These are phyloP conservation scores for Penicillium chermesinum DNA, from an alignment of 495 filamentous ascomycete genomes.

Conservation along the genomic window DNA sequence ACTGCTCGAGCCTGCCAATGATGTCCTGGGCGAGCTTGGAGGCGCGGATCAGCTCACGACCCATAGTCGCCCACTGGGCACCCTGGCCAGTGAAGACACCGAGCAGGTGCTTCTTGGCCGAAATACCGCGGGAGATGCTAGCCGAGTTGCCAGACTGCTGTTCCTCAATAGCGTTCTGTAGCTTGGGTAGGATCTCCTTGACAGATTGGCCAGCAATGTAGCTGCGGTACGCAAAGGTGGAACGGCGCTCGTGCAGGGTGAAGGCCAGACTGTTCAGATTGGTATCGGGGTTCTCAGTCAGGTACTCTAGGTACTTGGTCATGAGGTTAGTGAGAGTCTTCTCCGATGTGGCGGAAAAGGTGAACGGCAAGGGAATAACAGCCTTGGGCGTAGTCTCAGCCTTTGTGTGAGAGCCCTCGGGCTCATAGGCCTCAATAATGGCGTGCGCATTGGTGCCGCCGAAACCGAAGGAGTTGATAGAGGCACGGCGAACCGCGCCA, in stretches of 20 bases:
- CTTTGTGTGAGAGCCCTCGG: background rate
- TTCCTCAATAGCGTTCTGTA: background rate
- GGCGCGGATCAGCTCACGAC: background rate
- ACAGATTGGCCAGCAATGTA: background rate
- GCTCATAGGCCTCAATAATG: slow-evolving; percentile 44
- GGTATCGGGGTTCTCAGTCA: background rate
- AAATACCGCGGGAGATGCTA: background rate
- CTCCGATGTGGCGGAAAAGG: too few relatives aligned
- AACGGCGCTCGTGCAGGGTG: slow-evolving; percentile 3
- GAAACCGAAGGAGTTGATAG: slow-evolving; percentile 61
- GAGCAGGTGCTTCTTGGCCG: background rate
- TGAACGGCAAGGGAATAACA: too few relatives aligned
- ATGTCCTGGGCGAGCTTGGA: background rate
- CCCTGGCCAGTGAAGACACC: slow-evolving; percentile 12
- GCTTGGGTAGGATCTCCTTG: background rate
- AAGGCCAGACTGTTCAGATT: slow-evolving; percentile 1
- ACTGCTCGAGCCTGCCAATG: background rate
- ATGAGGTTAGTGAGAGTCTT: too few relatives aligned
- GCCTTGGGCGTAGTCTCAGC: background rate
- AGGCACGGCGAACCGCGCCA: too few relatives aligned
- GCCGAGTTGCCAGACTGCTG: background rate
- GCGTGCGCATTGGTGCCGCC: slow-evolving; percentile 58
- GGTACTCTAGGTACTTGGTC: too few relatives aligned
- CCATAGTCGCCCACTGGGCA: slow-evolving; percentile 9
- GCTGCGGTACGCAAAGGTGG: background rate